These are phyloP conservation scores for Cryphonectria carpinicola DNA, from an alignment of 2,329 filamentous ascomycete genomes.

Conservation along the genomic window DNA sequence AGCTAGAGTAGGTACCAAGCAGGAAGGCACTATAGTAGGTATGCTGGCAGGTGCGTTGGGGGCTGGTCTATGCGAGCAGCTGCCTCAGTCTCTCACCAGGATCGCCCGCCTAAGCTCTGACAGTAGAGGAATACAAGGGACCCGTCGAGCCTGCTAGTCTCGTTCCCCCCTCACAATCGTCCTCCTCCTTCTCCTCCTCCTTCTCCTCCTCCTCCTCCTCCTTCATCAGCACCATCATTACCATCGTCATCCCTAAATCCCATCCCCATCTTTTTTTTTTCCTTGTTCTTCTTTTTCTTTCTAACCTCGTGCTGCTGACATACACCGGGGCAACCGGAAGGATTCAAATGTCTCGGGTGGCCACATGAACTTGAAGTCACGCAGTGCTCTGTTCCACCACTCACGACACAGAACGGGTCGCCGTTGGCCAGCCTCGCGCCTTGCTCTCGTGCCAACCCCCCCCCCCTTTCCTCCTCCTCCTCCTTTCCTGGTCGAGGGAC, in stretches of 20 bases:
- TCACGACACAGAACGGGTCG: conserved; percentile 23
- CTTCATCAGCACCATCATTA: neutral
- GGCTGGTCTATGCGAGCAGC: neutral
- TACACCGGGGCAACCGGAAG: conserved; percentile 15
- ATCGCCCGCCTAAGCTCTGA: conserved; percentile 1
- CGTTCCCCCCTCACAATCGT: neutral
- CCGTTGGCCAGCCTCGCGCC: neutral
- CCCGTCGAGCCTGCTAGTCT: neutral
- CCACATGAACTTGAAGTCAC: conserved; percentile 37
- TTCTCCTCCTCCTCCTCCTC: neutral
- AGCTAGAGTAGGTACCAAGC: neutral
- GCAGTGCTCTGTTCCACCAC: conserved; percentile 8
- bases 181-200: neutral
- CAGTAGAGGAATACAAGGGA: neutral
- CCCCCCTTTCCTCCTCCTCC: too few relatives aligned
- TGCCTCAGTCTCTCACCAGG: neutral
- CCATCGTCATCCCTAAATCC: neutral
- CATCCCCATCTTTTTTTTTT: neutral
- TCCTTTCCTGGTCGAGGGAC: neutral
- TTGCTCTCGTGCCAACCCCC: neutral
- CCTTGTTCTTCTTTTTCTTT: neutral
- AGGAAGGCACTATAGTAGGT: neutral
- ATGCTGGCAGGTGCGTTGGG: neutral
- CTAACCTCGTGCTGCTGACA: neutral
- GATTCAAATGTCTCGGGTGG: conserved; percentile 30